Evolutionary conservation across 768 basidiomycete species (phyloP), one percentile per base, ranked within the genome.

Genomic region (Coprinellus micaceus): DNA sequence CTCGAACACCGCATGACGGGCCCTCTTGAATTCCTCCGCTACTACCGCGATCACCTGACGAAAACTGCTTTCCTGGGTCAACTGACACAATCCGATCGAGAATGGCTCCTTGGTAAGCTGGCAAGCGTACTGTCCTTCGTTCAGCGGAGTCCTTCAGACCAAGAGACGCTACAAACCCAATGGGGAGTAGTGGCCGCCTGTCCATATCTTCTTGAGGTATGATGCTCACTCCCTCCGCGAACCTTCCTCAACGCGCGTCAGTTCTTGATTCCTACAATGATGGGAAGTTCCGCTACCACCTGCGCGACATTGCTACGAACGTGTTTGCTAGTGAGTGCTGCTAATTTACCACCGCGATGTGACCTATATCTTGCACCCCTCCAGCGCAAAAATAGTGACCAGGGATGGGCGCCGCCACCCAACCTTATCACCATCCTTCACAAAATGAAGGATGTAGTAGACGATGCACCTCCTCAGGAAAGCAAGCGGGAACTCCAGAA

Each of bases 121-220:
- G 75, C 79, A 54, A 74, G 77, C 47, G 61, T 73, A 0, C 71
- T 83, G 53, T 64, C 26, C 22, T 57, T 57, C 19, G 52, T 52
- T 43, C 65, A 71, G 46, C 33, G 33, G 24, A 26, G 29, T 29
- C 29, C 3, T 43, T 17, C 56, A 21, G 40, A 57, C 26, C 48
- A 10, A 17, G 49, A 57, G 9, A 37, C 52, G 2, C 30, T 26
- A 4, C 40, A 43, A 17, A 22, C 29, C 26, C 56, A 57, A 36
- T 57, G 72, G 58, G 79, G 79, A 59, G 67, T 81, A 36, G 72
- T 81, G 3, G 82, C 84, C 57, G 78, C 81, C 7, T 77, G 73
- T 39, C 72, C 78, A 5, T 71, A 71, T 39, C 59, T 81, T 21
- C 69, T 85, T 30, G 78, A 82, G 67, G 82, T 82, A 50, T 1